Evolutionary conservation across 108 stramenopile species (phyloP).

Genomic region (Skeletonema costatum): DNA sequence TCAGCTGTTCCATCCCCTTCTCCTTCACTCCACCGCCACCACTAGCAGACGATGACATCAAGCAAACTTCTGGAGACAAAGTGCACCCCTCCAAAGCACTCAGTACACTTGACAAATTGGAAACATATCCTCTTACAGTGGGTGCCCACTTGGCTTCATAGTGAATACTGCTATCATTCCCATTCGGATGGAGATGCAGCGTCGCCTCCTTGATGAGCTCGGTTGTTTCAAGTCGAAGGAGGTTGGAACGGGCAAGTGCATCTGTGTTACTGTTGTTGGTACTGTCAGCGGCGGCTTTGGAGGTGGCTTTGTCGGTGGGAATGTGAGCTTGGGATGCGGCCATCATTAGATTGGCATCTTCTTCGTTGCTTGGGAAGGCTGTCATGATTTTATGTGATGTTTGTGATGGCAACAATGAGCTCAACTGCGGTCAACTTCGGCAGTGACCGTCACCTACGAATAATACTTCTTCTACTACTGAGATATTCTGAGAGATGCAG

Average conservation of each 20-base stretch:
- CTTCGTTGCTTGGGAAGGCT: neutral
- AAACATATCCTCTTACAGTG: slow-evolving; percentile 53
- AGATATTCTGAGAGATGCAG: no score
- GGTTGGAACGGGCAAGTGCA: slow-evolving; percentile 70
- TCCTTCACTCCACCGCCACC: slow-evolving; percentile 1
- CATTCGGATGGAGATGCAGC: slow-evolving; percentile 26
- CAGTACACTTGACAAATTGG: slow-evolving; percentile 25
- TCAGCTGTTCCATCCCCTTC: slow-evolving; percentile 5
- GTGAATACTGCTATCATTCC: slow-evolving; percentile 10
- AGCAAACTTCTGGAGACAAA: slow-evolving; percentile 12
- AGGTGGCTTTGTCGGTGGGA: neutral
- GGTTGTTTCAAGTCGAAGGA: slow-evolving; percentile 68
- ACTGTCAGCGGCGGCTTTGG: neutral
- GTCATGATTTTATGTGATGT: neutral
- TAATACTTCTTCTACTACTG: neutral
- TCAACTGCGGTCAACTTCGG: neutral
- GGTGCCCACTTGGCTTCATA: slow-evolving; percentile 60
- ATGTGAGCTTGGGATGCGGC: neutral
- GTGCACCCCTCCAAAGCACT: neutral
- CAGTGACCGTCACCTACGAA: neutral
- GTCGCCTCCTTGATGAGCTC: slow-evolving; percentile 72
- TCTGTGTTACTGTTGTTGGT: slow-evolving; percentile 16
- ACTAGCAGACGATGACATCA: neutral
- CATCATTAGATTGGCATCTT: slow-evolving; percentile 1
- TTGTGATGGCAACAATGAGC: no score